Conservation (phyloP, 2,329 filamentous ascomycete genomes). For the Lojkania enalia region DNA sequence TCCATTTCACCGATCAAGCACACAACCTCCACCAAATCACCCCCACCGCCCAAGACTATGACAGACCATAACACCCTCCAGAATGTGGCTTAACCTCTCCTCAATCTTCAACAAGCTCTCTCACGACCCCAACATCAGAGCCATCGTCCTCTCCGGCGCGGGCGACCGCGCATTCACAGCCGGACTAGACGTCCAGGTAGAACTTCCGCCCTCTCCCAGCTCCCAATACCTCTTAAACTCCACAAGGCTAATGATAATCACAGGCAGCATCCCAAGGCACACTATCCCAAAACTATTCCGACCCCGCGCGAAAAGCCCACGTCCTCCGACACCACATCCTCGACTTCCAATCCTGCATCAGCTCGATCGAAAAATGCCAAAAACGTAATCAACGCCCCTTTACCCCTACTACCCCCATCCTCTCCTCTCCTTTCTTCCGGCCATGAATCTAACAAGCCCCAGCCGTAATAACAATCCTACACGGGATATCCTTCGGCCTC, state of each 20-base stretch:
- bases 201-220: neutral
- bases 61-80: no score
- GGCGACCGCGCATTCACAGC: slow-evolving; percentile 86
- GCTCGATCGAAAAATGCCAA: slow-evolving; percentile 79
- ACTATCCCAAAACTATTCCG: slow-evolving; percentile 46
- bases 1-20: no score
- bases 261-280: slow-evolving; percentile 64
- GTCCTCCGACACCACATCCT: slow-evolving; percentile 68
- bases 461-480: slow-evolving; percentile 51
- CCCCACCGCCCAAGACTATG: no score
- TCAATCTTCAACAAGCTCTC: slow-evolving; percentile 73
- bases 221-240: neutral
- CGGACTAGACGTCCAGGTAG: slow-evolving; percentile 71
- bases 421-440: neutral
- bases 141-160: slow-evolving; percentile 76
- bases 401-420: slow-evolving; percentile 1
- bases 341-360: slow-evolving; percentile 80
- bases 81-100: slow-evolving; percentile 84
- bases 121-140: slow-evolving; percentile 70
- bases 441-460: neutral
- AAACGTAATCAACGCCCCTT: no score
- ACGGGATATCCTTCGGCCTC: slow-evolving; percentile 43
- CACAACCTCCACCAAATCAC: no score
- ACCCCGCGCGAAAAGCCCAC: slow-evolving; percentile 63
- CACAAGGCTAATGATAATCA: neutral